phyloP scores from a whole-genome alignment of 768 basidiomycete genomes.

The Brasilioporus rufonigricans region DNA sequence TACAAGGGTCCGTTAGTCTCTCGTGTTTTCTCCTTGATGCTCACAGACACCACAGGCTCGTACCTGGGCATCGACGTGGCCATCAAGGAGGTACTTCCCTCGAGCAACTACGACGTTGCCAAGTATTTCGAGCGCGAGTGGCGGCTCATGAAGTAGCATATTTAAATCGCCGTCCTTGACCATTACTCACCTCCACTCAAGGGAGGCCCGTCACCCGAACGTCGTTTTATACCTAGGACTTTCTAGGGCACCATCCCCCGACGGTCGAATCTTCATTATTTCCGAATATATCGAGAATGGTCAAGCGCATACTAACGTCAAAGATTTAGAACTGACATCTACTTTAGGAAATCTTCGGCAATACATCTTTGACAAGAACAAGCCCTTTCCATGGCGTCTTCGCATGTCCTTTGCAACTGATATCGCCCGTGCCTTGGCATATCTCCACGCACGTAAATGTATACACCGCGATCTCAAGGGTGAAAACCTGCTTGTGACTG shows the following conservation, averaged over 20 bases:
- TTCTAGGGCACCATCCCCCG: slow-evolving; percentile 71
- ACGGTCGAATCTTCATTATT: slow-evolving; percentile 88
- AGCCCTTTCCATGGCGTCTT: slow-evolving; percentile 90
- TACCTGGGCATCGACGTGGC: slow-evolving; percentile 97
- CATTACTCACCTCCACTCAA: slow-evolving; percentile 18
- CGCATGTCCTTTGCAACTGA: slow-evolving; percentile 94
- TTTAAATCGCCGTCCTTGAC: neutral
- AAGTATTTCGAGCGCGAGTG: slow-evolving; percentile 99
- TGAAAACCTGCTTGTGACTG: slow-evolving; percentile 93
- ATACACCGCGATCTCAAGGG: slow-evolving; percentile 93
- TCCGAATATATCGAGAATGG: slow-evolving; percentile 94
- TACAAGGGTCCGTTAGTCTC: slow-evolving; percentile 56
- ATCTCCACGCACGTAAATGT: slow-evolving; percentile 91
- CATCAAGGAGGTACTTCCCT: slow-evolving; percentile 94
- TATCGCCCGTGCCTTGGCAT: slow-evolving; percentile 92
- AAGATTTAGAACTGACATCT: slow-evolving; percentile 2
- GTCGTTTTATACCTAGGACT: slow-evolving; percentile 93
- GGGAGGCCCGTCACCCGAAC: slow-evolving; percentile 87
- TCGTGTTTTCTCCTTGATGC: neutral
- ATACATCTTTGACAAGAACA: slow-evolving; percentile 84
- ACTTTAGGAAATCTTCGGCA: slow-evolving; percentile 68
- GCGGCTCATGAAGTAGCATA: slow-evolving; percentile 82
- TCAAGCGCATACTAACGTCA: slow-evolving; percentile 1
- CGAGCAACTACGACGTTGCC: slow-evolving; percentile 86
- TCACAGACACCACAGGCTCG: slow-evolving; percentile 45